Base-by-base conservation (phyloP, 2,329 filamentous ascomycete genomes). In the Nothomitra cinnamomea region DNA sequence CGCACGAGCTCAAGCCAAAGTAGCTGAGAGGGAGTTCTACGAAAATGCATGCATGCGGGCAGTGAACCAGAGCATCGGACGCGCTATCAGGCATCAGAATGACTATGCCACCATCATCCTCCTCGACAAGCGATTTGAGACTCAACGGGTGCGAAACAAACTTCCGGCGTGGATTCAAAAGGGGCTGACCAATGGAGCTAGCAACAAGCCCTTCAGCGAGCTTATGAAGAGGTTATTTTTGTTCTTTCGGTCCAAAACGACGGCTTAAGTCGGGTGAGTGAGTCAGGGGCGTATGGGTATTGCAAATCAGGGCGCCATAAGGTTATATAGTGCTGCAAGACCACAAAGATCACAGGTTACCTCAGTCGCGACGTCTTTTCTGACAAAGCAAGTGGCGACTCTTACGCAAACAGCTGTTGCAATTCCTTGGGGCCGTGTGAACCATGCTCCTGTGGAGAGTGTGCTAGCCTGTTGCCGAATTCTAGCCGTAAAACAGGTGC, bases 31-130 rank as follows among this genome's bases (percentile, higher is more conserved):
- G 52, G 85, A 90, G 56, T 94, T 87, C 63, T 94, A 94, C 63
- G 88, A 95, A 65, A 96, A 96, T 64, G 80, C 87, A 0, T 95
- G 89, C 65, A 95, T 98, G 89, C 77, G 92, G 40, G 87, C 89
- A 3, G 92, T 98, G 3, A 98, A 98, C 65, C 92, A 98, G 70
- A 92, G 87, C 63, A 89, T 98, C 60, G 92, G 92, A 0, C 75
- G 92, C 55, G 92, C 88, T 1, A 95, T 98, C 61, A 75, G 92
- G 48, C 92, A 98, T 64, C 77, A 76, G 54, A 79, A 78, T 22
- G 92, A 98, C 67, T 96, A 94, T 67, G 92, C 92, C 3, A 82
- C 85, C 15, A 95, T 98, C 58, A 69, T 95, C 54, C 75, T 98
- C 63, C 71, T 92, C 35, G 92, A 98, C 67, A 73, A 77, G 58